A percentile compares a stretch with the other conserved stretches of the same genome.
These are phyloP conservation scores for Citrullus amarus DNA, from an alignment of 306 rosid genomes.

Conservation along the genomic window DNA sequence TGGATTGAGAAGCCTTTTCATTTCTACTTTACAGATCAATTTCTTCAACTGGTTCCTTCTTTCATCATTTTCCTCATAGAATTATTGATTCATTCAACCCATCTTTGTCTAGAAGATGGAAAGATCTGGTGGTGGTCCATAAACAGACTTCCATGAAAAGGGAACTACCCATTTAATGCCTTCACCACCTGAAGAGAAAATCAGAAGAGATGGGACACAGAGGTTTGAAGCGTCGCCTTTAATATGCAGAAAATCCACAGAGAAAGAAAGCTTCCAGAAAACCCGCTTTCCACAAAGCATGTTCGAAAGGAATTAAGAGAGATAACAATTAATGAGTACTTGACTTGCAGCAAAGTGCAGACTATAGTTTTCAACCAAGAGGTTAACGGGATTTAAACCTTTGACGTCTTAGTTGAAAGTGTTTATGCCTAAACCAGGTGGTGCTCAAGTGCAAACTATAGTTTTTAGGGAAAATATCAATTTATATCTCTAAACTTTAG, in stretches of 20 bases:
- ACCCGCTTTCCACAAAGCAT: background rate
- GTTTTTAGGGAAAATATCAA: background rate
- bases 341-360: background rate
- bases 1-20: background rate
- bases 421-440: background rate
- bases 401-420: background rate
- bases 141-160: constrained; percentile 65
- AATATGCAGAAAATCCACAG: background rate
- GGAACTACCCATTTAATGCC: constrained; percentile 57
- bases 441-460: background rate
- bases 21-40: background rate
- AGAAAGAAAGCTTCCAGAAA: background rate
- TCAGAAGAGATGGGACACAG: background rate
- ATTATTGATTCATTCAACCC: background rate
- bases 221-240: background rate
- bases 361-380: no score
- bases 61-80: background rate
- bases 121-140: constrained; percentile 78
- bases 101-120: constrained; percentile 44
- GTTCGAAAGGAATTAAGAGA: background rate
- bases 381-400: no score
- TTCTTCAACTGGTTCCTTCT: background rate
- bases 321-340: background rate
- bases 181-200: constrained; percentile 29
- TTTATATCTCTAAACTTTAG: no score